Conservation (phyloP, 2,329 filamentous ascomycete species). For the Claviceps quebecensis region DNA sequence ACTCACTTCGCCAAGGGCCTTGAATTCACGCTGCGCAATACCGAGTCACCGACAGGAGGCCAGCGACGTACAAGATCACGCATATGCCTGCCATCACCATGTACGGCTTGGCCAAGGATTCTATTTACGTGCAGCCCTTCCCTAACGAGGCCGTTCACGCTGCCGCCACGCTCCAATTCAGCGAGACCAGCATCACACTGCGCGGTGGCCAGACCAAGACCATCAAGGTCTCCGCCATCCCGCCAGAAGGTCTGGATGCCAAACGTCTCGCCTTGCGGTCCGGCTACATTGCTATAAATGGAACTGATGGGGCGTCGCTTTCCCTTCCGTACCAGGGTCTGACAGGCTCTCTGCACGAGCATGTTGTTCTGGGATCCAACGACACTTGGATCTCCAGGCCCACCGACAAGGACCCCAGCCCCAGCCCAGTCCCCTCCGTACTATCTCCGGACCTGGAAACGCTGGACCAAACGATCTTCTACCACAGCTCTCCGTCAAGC, state of each 20-base stretch:
- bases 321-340: conserved; percentile 29
- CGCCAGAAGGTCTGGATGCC: conserved; percentile 4
- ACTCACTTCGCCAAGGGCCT: too few species aligned
- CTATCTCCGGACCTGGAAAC: conserved; percentile 26
- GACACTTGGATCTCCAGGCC: conserved; percentile 19
- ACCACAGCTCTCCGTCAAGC: conserved; percentile 25
- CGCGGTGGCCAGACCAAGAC: conserved; percentile 2
- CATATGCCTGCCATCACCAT: too few species aligned
- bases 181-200: conserved; percentile 4
- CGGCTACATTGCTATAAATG: conserved; percentile 13
- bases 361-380: conserved; percentile 11
- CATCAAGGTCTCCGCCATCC: conserved; percentile 3
- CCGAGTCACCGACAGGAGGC: too few species aligned
- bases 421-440: conserved; percentile 14
- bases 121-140: conserved; percentile 14
- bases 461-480: conserved; percentile 17
- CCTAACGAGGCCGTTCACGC: conserved; percentile 29
- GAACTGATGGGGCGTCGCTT: conserved; percentile 23
- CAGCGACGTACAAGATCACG: too few species aligned
- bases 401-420: conserved; percentile 14
- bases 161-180: conserved; percentile 20
- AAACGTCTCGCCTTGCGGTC: conserved; percentile 7
- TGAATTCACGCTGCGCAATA: too few species aligned
- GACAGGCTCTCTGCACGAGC: conserved; percentile 20
- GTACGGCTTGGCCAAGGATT: too few species aligned